Conservation (phyloP, 306 rosid genomes). For the Leucaena leucocephala region DNA sequence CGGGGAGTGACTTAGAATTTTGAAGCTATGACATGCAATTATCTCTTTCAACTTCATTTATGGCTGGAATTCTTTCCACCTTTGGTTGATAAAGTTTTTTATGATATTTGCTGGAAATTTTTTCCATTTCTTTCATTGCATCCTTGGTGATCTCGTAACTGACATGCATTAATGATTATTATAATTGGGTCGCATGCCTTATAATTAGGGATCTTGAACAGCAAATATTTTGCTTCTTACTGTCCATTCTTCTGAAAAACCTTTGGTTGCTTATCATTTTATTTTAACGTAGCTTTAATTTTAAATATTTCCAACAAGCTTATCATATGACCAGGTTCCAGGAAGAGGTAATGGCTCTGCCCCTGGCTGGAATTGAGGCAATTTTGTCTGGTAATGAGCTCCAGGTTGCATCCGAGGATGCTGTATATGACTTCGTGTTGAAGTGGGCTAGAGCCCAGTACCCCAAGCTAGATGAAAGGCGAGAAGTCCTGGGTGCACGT, state of each 20-base stretch:
- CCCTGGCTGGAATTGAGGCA: conserved; percentile 85
- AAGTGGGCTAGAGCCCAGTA: conserved; percentile 77
- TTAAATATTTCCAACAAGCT: conserved; percentile 30
- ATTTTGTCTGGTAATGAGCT: conserved; percentile 81
- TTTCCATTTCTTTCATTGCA: background rate
- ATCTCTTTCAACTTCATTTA: background rate
- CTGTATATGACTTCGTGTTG: conserved; percentile 89
- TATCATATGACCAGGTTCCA: conserved; percentile 59
- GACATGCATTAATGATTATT: background rate
- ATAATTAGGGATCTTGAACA: background rate
- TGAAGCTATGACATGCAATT: background rate
- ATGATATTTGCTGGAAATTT: background rate
- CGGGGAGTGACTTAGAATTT: background rate
- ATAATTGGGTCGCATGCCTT: background rate
- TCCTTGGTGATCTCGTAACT: background rate
- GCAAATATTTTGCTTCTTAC: background rate
- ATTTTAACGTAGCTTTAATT: conserved; percentile 22
- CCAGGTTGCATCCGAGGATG: conserved; percentile 96
- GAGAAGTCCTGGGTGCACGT: conserved; percentile 67
- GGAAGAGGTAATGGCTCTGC: conserved; percentile 86
- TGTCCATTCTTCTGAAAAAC: background rate
- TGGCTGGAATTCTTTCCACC: background rate
- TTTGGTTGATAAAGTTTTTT: conserved; percentile 6
- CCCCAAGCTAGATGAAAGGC: conserved; percentile 74
- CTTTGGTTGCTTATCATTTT: background rate